Evolutionary conservation across 306 rosid species (phyloP), one percentile per base, ranked within the genome.

Genomic region (Gillenia trifoliata): DNA sequence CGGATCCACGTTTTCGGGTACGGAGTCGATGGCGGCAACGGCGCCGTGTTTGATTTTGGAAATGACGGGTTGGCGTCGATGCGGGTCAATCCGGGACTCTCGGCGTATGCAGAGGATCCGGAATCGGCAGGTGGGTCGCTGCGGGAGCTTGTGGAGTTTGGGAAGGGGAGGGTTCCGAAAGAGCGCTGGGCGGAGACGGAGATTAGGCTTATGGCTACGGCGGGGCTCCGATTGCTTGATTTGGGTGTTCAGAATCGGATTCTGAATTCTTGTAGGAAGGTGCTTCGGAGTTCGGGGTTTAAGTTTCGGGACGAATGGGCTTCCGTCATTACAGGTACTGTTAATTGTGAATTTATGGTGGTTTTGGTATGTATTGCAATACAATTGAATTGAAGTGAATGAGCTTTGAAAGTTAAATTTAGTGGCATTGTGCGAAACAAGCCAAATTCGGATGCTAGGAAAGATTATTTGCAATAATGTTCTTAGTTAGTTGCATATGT

Each of bases 181-280:
- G 93, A 83, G 66, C 75, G 26, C 0, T 90, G 99, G 99, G 73
- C 74, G 59, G 81, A 83, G 8, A 90, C 96, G 19, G 97, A 92
- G 77, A 73, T 94, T 72, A 85, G 95, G 85, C 85, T 94, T 22
- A 92, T 94, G 99, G 99, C 99, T 0, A 94, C 97, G 4, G 99
- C 97, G 60, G 99, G 99, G 79, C 76, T 94, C 70, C 84, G 99
- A 76, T 41, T 94, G 80, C 80, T 92, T 20, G 86, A 85, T 9
- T 36, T 64, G 38, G 68, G 72, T 59, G 83, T 75, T 64, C 97
- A 86, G 88, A 80, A 68, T 67, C 84, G 52, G 77, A 87, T 94
- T 74, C 78, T 92, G 43, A 86, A 78, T 40, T 87, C 97, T 19
- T 94, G 99, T 40, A 82, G 93, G 79, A 74, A 43, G 66, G 83